Percentiles rank a stretch among this genome's conserved stretches.
These are phyloP conservation scores for Spergularia marina DNA, from an alignment of 148 eudicot species.

Conservation along the genomic window DNA sequence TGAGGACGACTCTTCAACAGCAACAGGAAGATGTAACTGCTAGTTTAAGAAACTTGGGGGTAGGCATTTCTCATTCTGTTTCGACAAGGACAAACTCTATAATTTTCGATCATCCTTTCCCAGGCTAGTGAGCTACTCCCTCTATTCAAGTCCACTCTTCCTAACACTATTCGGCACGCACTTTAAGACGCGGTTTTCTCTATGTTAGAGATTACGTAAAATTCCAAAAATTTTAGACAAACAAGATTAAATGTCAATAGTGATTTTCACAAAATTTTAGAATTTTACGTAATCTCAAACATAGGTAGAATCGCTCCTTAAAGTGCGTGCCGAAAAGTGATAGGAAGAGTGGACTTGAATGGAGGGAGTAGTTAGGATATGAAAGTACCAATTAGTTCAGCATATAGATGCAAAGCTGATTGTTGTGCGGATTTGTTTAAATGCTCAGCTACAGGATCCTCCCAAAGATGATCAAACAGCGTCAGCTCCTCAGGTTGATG, in stretches of 20 bases:
- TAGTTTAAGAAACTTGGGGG: constrained; percentile 75
- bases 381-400: background rate
- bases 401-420: background rate
- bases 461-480: constrained; percentile 6
- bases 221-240: no score
- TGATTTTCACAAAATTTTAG: no score
- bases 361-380: background rate
- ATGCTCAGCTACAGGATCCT: constrained; percentile 14
- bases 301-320: no score
- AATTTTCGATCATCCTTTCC: background rate
- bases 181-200: no score
- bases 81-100: background rate
- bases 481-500: constrained; percentile 2
- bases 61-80: constrained; percentile 32
- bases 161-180: no score
- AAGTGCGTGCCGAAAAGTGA: no score
- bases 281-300: no score
- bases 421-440: background rate
- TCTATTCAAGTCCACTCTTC: no score
- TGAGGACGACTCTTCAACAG: constrained; percentile 84
- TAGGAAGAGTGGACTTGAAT: no score
- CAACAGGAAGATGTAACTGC: constrained; percentile 87
- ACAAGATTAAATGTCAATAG: no score
- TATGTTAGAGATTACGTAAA: no score
- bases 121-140: background rate